Percentiles rank a stretch among this genome's conserved stretches.
These are phyloP conservation scores for Monilinia vaccinii-corymbosi DNA, from an alignment of 2,329 filamentous ascomycete genomes.

Conservation along the genomic window DNA sequence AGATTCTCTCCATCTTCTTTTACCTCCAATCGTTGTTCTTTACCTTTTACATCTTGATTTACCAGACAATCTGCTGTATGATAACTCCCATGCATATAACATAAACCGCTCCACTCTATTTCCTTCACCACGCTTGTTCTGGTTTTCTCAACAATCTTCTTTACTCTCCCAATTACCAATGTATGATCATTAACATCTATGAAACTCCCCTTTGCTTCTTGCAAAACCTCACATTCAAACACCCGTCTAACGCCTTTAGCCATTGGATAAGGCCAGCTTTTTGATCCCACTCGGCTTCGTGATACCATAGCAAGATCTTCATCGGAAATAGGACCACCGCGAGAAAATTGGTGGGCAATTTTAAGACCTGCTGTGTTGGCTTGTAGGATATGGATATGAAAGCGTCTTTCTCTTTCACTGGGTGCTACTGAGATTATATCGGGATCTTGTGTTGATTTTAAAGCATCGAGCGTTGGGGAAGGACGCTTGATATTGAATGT, in stretches of 20 bases:
- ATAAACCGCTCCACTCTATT: neutral
- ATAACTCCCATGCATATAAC: neutral
- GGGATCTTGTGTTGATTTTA: slow-evolving; percentile 18
- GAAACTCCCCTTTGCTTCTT: slow-evolving; percentile 3
- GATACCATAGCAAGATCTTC: neutral
- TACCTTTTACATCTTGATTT: neutral
- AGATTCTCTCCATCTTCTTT: neutral
- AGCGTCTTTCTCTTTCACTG: neutral
- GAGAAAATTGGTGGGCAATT: slow-evolving; percentile 24
- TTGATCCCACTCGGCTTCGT: neutral
- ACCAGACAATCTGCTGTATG: no score
- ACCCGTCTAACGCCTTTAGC: slow-evolving; percentile 6
- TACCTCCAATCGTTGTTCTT: neutral
- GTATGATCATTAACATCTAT: slow-evolving; percentile 25
- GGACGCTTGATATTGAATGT: slow-evolving; percentile 29
- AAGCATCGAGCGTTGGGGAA: slow-evolving; percentile 22
- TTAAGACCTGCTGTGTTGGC: slow-evolving; percentile 13
- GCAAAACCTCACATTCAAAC: slow-evolving; percentile 18
- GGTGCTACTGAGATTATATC: neutral
- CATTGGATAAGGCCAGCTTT: neutral
- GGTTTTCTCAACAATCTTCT: slow-evolving; percentile 10
- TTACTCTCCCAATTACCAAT: slow-evolving; percentile 23
- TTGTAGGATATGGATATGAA: slow-evolving; percentile 4
- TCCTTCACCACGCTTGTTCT: neutral
- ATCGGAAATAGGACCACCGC: slow-evolving; percentile 10